Conservation (phyloP, 805 yeast genomes). For the Lachancea lanzarotensis region DNA sequence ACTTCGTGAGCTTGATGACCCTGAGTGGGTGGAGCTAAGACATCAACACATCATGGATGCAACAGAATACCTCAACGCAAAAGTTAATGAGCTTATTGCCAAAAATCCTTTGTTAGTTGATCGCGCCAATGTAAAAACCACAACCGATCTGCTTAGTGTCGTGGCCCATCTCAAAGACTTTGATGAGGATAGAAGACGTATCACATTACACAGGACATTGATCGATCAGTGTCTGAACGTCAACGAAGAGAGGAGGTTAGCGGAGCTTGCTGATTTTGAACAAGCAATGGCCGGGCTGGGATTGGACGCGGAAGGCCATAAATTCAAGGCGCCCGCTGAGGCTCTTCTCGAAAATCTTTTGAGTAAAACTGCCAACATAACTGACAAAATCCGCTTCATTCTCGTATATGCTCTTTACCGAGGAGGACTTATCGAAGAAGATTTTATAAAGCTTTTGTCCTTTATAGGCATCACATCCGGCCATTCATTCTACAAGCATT, state of each 20-base stretch:
- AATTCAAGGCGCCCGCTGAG: slow-evolving; percentile 53
- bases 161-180: slow-evolving; percentile 64
- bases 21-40: slow-evolving; percentile 64
- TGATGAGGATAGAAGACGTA: slow-evolving; percentile 57
- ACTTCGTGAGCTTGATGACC: slow-evolving; percentile 50
- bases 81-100: slow-evolving; percentile 56
- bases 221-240: slow-evolving; percentile 59
- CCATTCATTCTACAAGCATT: slow-evolving; percentile 36
- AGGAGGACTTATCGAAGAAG: slow-evolving; percentile 72
- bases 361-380: slow-evolving; percentile 42
- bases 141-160: slow-evolving; percentile 68
- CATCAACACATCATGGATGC: slow-evolving; percentile 73
- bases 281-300: slow-evolving; percentile 76
- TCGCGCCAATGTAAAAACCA: slow-evolving; percentile 53
- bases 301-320: slow-evolving; percentile 57
- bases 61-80: slow-evolving; percentile 50
- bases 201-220: slow-evolving; percentile 52
- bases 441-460: slow-evolving; percentile 59
- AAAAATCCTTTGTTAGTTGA: slow-evolving; percentile 74
- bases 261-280: slow-evolving; percentile 77
- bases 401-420: slow-evolving; percentile 71
- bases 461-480: slow-evolving; percentile 42
- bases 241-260: slow-evolving; percentile 52
- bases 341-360: slow-evolving; percentile 51
- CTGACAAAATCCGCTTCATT: slow-evolving; percentile 70